Evolutionary conservation across 441 rosid genomes (phyloP).

Genomic region (Daphne laureola): DNA sequence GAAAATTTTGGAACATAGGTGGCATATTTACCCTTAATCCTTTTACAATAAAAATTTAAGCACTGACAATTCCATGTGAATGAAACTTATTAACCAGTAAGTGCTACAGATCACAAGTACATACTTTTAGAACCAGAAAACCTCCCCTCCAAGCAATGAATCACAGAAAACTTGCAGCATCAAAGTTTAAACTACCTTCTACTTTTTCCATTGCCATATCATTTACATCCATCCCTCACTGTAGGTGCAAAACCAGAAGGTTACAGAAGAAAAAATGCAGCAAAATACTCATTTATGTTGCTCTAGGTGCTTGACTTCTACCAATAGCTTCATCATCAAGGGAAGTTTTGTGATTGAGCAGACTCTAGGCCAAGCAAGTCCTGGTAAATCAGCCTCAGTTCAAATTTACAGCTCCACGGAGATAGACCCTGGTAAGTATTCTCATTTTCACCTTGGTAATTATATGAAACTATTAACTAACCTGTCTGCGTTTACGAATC

Average conservation of each 20-base stretch:
- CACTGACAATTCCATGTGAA: no score
- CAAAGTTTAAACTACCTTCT: background rate
- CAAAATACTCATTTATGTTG: background rate
- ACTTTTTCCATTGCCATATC: background rate
- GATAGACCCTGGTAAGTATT: constrained; percentile 42
- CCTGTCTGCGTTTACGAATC: background rate
- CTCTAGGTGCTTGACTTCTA: background rate
- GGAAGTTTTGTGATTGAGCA: constrained; percentile 35
- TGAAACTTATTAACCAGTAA: no score
- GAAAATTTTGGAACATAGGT: no score
- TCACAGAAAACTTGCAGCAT: no score
- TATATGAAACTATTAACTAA: no score
- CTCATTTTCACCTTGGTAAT: background rate
- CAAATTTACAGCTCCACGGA: constrained; percentile 35
- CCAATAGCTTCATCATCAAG: constrained; percentile 19
- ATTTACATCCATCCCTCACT: background rate
- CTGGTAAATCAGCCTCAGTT: constrained; percentile 41
- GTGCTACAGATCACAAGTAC: no score
- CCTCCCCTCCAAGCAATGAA: no score
- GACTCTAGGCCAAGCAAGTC: constrained; percentile 33
- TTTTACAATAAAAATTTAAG: no score
- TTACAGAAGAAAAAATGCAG: constrained; percentile 13
- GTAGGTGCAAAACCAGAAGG: background rate
- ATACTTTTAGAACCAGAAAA: no score
- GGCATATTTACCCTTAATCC: no score